A percentile compares a stretch with the other conserved stretches of the same genome.
phyloP scores from a whole-genome alignment of 208 protist genomes.

The Crithidia expoeki region DNA sequence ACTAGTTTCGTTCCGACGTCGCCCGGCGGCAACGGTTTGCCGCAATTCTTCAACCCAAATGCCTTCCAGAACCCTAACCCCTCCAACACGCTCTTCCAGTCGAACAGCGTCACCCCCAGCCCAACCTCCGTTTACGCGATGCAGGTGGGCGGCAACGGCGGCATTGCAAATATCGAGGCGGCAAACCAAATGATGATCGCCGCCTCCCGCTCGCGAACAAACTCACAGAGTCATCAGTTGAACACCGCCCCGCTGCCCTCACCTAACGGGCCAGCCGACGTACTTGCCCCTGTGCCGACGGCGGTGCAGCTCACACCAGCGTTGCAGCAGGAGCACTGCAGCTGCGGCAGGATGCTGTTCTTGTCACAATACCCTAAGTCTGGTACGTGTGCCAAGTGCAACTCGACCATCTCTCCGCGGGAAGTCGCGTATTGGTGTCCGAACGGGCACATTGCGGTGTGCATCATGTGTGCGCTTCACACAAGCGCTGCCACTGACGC shows the following conservation, averaged over 20 bases:
- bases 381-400: conserved; percentile 40
- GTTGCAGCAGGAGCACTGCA: conserved; percentile 43
- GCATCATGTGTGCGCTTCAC: conserved; percentile 18
- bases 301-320: conserved; percentile 34
- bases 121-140: conserved; percentile 29
- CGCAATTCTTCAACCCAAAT: conserved; percentile 22
- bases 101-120: background rate
- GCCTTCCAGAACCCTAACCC: conserved; percentile 11
- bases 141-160: conserved; percentile 13
- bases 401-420: conserved; percentile 14
- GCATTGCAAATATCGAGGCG: conserved; percentile 35
- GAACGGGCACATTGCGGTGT: conserved; percentile 42
- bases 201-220: conserved; percentile 25
- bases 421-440: conserved; percentile 55
- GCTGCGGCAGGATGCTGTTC: conserved; percentile 44
- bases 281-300: conserved; percentile 6
- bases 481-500: conserved; percentile 31
- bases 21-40: background rate
- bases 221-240: conserved; percentile 14
- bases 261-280: background rate
- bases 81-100: background rate
- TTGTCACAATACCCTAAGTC: conserved; percentile 33
- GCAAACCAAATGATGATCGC: conserved; percentile 39
- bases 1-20: conserved; percentile 4
- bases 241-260: conserved; percentile 14